Conservation (phyloP, 2,329 filamentous ascomycete genomes). For the Pseudogymnoascus sp. region DNA sequence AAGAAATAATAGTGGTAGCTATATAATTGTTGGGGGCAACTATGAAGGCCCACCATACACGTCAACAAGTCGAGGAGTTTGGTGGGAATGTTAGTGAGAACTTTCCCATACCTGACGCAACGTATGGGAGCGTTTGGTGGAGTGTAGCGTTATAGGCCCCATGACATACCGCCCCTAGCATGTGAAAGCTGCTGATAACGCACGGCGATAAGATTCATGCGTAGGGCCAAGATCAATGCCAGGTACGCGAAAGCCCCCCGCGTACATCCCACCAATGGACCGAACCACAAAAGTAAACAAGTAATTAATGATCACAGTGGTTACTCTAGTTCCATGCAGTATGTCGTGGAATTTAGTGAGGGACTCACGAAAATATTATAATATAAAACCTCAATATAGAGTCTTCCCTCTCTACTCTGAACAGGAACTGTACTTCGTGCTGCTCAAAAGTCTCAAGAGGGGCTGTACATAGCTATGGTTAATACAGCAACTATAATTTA, state of each 20-base stretch:
- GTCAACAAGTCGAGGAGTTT: neutral
- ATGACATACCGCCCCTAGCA: neutral
- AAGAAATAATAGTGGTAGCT: neutral
- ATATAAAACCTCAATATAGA: neutral
- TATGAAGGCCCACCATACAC: conserved; percentile 7
- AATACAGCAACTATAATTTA: no score
- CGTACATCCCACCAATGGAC: conserved; percentile 1
- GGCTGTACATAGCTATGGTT: no score
- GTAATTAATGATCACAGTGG: neutral
- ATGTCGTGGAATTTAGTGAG: neutral
- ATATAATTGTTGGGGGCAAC: conserved; percentile 6
- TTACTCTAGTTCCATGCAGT: neutral
- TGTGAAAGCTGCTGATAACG: conserved; percentile 9
- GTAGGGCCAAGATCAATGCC: neutral
- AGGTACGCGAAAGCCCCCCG: neutral
- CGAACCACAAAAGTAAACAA: neutral
- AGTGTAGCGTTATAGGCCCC: neutral
- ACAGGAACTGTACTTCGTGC: no score
- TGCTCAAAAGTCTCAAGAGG: no score
- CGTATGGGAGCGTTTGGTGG: neutral
- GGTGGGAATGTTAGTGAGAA: conserved; percentile 7
- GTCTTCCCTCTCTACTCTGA: neutral
- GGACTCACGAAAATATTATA: neutral
- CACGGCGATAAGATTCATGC: conserved; percentile 3
- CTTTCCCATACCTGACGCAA: conserved; percentile 8